Conservation (phyloP, 2,329 filamentous ascomycete species). For the Reticulascus tulasneorum region DNA sequence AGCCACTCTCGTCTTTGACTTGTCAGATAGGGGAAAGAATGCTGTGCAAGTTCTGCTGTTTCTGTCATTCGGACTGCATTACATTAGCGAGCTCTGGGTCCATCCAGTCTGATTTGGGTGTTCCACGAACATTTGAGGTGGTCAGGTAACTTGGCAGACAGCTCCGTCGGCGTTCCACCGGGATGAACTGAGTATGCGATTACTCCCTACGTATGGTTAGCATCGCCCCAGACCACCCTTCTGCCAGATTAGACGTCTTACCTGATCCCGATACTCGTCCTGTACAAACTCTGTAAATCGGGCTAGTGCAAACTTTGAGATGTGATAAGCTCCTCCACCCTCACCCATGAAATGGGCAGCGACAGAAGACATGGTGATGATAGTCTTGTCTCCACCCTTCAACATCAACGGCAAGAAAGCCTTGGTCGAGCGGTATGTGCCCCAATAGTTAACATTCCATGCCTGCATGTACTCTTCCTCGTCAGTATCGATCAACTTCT, state of each 20-base stretch:
- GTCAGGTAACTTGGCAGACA: conserved; percentile 12
- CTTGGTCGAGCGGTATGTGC: conserved; percentile 38
- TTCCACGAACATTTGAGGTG: conserved; percentile 10
- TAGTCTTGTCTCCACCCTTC: conserved; percentile 28
- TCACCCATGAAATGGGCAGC: conserved; percentile 31
- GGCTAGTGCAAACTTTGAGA: conserved; percentile 44
- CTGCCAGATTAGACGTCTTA: not conserved
- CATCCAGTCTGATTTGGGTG: no score
- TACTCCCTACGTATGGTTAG: conserved; percentile 26
- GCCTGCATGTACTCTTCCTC: conserved; percentile 40
- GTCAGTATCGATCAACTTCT: conserved; percentile 25
- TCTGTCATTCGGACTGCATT: conserved; percentile 11
- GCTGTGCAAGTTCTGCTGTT: conserved; percentile 11
- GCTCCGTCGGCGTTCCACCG: conserved; percentile 32
- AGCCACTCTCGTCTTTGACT: conserved; percentile 11
- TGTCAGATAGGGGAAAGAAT: conserved; percentile 11
- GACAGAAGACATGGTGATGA: conserved; percentile 44
- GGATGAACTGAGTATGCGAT: conserved; percentile 36
- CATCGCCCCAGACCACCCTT: not conserved
- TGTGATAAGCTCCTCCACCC: conserved; percentile 39
- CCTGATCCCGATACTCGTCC: conserved; percentile 34
- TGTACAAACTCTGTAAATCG: conserved; percentile 46
- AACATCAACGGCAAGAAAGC: conserved; percentile 46
- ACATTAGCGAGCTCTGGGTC: not conserved
- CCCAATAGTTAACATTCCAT: conserved; percentile 48